These are phyloP conservation scores for Herpetomonas muscarum DNA, from an alignment of 208 protist species.

Conservation along the genomic window DNA sequence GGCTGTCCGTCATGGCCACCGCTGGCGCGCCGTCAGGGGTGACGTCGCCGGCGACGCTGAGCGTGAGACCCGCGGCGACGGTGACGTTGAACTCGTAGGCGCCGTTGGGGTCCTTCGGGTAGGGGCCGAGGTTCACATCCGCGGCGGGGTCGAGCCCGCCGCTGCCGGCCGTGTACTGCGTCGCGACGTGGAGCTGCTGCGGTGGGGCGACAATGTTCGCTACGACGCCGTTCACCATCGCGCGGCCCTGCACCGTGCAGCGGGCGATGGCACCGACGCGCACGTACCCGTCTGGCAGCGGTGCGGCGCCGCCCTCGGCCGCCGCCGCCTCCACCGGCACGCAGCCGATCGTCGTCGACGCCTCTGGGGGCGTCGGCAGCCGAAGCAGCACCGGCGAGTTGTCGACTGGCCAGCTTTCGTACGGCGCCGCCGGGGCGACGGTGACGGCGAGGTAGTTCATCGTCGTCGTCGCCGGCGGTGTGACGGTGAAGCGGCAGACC, in stretches of 20 bases:
- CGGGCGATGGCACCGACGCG: conserved; percentile 28
- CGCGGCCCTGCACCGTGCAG: conserved; percentile 58
- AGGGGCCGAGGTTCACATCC: conserved; percentile 34
- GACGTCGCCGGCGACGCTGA: conserved; percentile 43
- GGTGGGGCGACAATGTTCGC: conserved; percentile 52
- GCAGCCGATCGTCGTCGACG: conserved; percentile 42
- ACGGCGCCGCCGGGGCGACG: conserved; percentile 28
- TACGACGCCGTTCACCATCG: conserved; percentile 27
- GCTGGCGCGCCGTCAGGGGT: conserved; percentile 2
- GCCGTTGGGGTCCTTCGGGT: conserved; percentile 51
- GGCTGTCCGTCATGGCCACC: conserved; percentile 57
- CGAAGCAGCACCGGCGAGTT: conserved; percentile 64
- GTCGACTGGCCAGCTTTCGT: conserved; percentile 41
- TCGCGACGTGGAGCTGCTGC: conserved; percentile 28
- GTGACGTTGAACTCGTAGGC: conserved; percentile 48
- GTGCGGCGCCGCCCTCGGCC: conserved; percentile 11
- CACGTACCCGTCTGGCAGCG: conserved; percentile 33
- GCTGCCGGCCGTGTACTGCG: conserved; percentile 23
- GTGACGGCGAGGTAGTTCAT: conserved; percentile 60
- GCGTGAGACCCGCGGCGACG: conserved; percentile 9
- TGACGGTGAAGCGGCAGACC: conserved; percentile 59
- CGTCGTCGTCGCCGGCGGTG: conserved; percentile 22
- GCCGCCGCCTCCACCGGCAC: neutral
- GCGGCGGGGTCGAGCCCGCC: conserved; percentile 14
- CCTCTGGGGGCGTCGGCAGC: conserved; percentile 43